Base-by-base conservation (phyloP, 805 yeast species). In the Maudiozyma serrabonitensis region DNA sequence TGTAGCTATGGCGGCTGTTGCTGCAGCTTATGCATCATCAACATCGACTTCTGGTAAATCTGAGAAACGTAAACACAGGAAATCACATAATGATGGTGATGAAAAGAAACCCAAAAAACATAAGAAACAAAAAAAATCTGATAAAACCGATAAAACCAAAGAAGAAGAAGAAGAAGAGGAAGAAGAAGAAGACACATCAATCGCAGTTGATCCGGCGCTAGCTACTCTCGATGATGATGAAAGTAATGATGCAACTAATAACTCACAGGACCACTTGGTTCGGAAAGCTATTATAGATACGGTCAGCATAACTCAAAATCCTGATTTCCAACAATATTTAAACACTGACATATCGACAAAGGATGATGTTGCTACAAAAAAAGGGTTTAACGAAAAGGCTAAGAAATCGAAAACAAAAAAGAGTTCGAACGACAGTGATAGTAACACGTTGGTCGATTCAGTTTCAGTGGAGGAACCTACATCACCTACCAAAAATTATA, bases 221-320 rank as follows among this genome's bases (percentile, higher is more conserved):
- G 76, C 80, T 9, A 75, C 75, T 34, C 51, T 76, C 25, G 81
- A 75, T 56, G 72, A 66, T 44, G 31, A 40, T 15, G 52, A 55
- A 11, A n/a, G 26, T 16, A 58, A 75, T 16, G 41, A 38, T 6
- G 9, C 21, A 18, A 57, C 70, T 11, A 58, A 75, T 16, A 56
- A 73, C 4, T 82, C 79, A 41, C 84, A 80, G 56, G 84, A 79
- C 50, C 82, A 76, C 54, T 68, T 83, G 49, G 88, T 82, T 11
- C 80, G 82, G 51, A 87, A 82, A 44, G 87, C 86, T 1, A 80
- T 84, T 43, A 69, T 81, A 53, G 86, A 82, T 56, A 86, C 87
- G 0, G 73, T 82, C 46, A 79, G 81, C 41, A 70, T 82, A 50
- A 82, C 83, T 2, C 73, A 68, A 50, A 72, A 69, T 46, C 69